Base-by-base conservation (phyloP, 805 yeast genomes). In the Candida piceae region DNA sequence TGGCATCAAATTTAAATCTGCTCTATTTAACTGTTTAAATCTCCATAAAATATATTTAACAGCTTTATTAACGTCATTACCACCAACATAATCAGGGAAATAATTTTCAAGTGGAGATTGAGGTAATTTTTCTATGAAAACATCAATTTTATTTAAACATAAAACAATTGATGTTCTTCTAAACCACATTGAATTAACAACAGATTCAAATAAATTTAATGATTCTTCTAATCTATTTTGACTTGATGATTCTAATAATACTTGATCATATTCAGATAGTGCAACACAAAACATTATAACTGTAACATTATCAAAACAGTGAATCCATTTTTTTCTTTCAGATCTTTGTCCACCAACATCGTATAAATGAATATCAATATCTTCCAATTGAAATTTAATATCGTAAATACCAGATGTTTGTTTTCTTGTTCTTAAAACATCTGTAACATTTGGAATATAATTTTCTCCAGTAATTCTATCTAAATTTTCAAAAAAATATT, bases 281-380 rank as follows among this genome's bases (percentile, higher is more conserved):
- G 97, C 88, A 16, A 88, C 96, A 60, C 96, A 88, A 57, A 88
- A 89, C 41, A 89, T 85, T 34, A 89, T 82, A 32, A 84, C 69
- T 0, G 96, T 84, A 23, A 89, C 96, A 50, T 88, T 87, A 59
- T 88, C 96, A 52, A 93, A 93, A 55, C 96, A 86, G 62, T 93
- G 94, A 44, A 93, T 88, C 98, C 98, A 93, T 61, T 93, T 90
- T 54, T 84, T 85, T 36, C 98, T 78, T 65, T 93, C 98, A 3
- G 94, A 79, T 51, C 98, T 70, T 62, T 93, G 98, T 2, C 97
- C 97, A 45, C 97, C 97, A 32, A 89, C 96, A 59, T 89, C 97
- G 53, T 68, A 78, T 49, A 82, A 67, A 50, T 78, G 84, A 34
- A 81, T 63, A 49, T 72, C 71, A 28, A 80, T 57, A 19, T 77